Percentiles rank a stretch among this genome's conserved stretches.
These are phyloP conservation scores for Talaromyces islandicus DNA, from an alignment of 2,329 filamentous ascomycete genomes.

Conservation along the genomic window DNA sequence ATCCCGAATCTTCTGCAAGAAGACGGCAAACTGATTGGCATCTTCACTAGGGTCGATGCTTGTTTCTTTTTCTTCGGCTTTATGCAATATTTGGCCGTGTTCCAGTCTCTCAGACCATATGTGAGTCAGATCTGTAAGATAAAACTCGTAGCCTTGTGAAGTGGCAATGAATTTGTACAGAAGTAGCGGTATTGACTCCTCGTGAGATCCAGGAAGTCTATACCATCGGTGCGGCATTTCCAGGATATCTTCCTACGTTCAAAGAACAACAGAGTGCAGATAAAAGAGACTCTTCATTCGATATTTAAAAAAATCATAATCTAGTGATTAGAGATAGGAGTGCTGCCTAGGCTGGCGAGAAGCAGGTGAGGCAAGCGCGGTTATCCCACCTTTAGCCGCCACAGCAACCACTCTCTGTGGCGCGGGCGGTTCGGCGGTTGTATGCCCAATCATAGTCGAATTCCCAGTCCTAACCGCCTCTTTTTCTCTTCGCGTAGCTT, in stretches of 20 bases:
- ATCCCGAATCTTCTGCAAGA: conserved; percentile 50
- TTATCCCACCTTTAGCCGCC: neutral
- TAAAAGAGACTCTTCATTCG: neutral
- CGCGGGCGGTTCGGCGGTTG: neutral
- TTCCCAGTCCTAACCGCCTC: neutral
- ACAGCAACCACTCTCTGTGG: neutral
- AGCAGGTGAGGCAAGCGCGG: neutral
- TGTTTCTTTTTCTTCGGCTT: conserved; percentile 44
- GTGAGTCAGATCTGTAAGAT: conserved; percentile 53
- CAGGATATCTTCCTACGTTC: neutral
- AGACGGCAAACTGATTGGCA: conserved; percentile 48
- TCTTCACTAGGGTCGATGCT: conserved; percentile 58
- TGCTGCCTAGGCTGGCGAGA: neutral
- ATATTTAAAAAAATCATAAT: neutral
- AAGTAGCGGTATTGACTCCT: conserved; percentile 26
- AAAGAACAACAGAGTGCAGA: neutral
- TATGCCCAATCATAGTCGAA: neutral
- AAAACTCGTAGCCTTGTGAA: conserved; percentile 43
- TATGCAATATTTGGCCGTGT: conserved; percentile 40
- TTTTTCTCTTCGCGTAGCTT: neutral
- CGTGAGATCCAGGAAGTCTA: conserved; percentile 22
- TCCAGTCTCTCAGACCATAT: conserved; percentile 52
- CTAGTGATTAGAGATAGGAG: neutral
- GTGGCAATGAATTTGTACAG: conserved; percentile 32
- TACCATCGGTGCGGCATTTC: conserved; percentile 32